Base-by-base conservation (phyloP, 2,329 filamentous ascomycete species). In the Stemphylium beticola region DNA sequence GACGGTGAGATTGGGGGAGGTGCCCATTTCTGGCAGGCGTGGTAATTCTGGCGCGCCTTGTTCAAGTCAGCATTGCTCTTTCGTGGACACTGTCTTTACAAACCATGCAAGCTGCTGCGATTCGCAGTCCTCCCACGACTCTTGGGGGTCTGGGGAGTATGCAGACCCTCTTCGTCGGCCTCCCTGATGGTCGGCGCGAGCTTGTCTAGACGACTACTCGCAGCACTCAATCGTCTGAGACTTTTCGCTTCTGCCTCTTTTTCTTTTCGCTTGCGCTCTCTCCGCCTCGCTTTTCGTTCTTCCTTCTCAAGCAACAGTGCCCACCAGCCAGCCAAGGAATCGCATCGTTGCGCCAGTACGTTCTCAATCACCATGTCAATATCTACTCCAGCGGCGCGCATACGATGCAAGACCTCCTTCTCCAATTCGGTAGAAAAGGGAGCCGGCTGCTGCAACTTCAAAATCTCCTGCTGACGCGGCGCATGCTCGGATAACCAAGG, bases 271-370 rank as follows among this genome's bases (percentile, higher is more conserved):
- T 93, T 97, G 48, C 87, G 85, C 67, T 97, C 92, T 58, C 88
- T 83, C 57, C 92, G 83, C 58, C 79, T 83, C 61, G 93, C 88
- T 75, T 99, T 99, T 8, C 92, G 86, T 72, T 92, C 86, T 71
- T 99, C 95, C 74, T 98, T 99, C 70, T 98, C 95, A 9, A 98
- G 86, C 34, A 99, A 78, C 24, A 99, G 77, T 3, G 91, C 90
- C 95, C 95, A 99, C 95, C 95, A 99, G 5, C 95, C 95, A 45
- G 92, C 91, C 43, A 99, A 79, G 5, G 89, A 85, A 76, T 99
- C 93, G 70, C 95, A 98, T 61, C 91, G 85, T 73, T 96, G 92
- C 4, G 92, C 86, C 32, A 96, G 77, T 3, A 99, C 95, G 66
- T 95, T 96, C 72, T 98, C 93, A 60, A 98, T 93, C 7, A 99